Evolutionary conservation across 2,329 filamentous ascomycete genomes (phyloP).

Genomic region (Acrodontium crateriforme): DNA sequence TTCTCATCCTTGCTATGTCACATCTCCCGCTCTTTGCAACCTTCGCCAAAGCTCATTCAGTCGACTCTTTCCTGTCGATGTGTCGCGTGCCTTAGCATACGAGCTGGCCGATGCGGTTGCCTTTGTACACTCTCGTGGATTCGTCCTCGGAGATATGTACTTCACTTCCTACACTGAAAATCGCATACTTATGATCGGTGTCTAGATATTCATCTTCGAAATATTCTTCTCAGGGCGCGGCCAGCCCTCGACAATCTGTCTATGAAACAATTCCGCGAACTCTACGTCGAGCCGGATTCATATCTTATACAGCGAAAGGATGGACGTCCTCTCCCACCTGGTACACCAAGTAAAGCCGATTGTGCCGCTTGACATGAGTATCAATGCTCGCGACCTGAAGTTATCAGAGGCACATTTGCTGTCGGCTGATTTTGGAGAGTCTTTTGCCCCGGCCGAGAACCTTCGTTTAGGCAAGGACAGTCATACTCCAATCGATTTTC

Average conservation of each 20-base stretch:
- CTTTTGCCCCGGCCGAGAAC: neutral
- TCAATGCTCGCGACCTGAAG: neutral
- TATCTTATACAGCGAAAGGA: neutral
- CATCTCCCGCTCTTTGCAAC: neutral
- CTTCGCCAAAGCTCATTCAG: neutral
- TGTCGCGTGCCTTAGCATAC: neutral
- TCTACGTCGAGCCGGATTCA: neutral
- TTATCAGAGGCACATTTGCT: neutral
- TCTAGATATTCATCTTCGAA: constrained; percentile 1
- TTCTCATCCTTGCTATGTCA: neutral
- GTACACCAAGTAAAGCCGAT: neutral
- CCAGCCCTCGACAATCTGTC: neutral
- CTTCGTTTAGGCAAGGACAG: neutral
- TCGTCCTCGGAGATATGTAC: neutral
- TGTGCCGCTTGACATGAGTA: neutral
- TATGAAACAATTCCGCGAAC: neutral
- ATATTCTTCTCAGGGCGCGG: neutral
- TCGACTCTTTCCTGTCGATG: neutral
- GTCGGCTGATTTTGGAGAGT: neutral
- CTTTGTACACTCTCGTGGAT: neutral
- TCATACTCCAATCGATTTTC: neutral
- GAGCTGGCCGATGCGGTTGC: neutral
- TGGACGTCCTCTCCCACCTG: neutral
- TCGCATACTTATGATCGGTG: no score
- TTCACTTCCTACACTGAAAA: no score